Conservation (phyloP, 805 yeast genomes). For the Teunomyces panamensis region DNA sequence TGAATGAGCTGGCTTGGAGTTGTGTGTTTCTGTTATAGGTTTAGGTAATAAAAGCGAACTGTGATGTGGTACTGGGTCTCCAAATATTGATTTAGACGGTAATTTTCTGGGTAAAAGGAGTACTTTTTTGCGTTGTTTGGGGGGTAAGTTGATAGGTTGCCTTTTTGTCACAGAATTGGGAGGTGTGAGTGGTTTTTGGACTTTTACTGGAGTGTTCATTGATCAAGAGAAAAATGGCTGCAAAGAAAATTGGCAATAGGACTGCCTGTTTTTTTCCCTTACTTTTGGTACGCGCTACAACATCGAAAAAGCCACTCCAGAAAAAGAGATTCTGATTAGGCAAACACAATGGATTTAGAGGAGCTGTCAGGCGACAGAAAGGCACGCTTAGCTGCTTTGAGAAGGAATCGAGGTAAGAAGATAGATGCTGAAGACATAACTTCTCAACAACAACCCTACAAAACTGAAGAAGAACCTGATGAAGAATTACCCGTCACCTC, state of each 20-base stretch:
- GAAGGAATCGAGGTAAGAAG: constrained; percentile 4
- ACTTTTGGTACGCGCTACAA: no score
- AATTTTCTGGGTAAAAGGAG: neutral
- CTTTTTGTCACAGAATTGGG: neutral
- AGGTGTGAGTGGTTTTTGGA: constrained; percentile 2
- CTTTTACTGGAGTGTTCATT: neutral
- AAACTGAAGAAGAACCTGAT: neutral
- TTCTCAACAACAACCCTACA: neutral
- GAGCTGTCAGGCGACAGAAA: constrained; percentile 5
- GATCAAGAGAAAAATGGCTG: neutral
- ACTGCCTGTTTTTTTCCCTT: no score
- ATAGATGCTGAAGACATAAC: neutral
- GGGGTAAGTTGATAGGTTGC: neutral
- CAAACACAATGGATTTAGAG: neutral
- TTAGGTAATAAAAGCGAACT: neutral
- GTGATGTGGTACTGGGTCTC: no score
- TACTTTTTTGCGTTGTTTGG: neutral
- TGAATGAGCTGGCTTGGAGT: neutral
- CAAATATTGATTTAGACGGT: neutral
- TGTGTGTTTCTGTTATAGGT: neutral
- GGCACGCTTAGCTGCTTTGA: constrained; percentile 8
- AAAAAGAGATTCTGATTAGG: no score
- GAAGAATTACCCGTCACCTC: neutral
- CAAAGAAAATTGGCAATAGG: neutral
- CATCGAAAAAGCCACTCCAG: no score